Evolutionary conservation across 495 filamentous ascomycete genomes (phyloP), one percentile per base, ranked within the genome.

Genomic region (Baudoinia panamericana): DNA sequence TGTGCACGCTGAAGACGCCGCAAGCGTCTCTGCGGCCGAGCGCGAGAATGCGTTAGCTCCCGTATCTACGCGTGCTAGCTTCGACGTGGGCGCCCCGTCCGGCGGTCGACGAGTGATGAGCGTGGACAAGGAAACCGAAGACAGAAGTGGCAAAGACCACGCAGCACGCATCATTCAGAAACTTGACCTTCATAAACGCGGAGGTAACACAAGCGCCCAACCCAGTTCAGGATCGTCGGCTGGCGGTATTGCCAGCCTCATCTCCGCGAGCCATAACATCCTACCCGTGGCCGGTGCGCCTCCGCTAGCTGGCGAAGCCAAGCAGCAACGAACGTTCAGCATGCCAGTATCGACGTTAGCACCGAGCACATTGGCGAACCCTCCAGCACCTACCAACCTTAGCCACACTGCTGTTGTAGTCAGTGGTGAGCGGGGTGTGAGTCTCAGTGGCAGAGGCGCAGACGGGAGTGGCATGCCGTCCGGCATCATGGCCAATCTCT

Each of bases 111-210:
- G 72, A 22, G 58, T 64, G 6, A 69, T 67, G 19, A 63, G 56
- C 8, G 29, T 61, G 13, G 75, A 77, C 31, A 35, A 63, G 63
- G 72, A 80, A 18, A 28, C 25, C 32, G 70, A 73, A 43, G 72
- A 82, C 60, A n/a, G n/a, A n/a, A 64, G 68, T 53, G 61, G 73
- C 56, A 66, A 79, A 36, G 84, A 88, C 39, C 84, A 87, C 56
- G 78, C 83, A 4, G 76, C 84, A 15, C 75, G 85, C 40, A 81
- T 95, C 45, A 94, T 93, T 51, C 81, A 90, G 55, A 94, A 86
- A 57, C 67, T 94, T 39, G 90, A 94, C 61, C 66, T 94, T 27
- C 84, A 90, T 57, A 78, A 86, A 45, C 87, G 86, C 45, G n/a
- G n/a, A n/a, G n/a, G n/a, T n/a, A n/a, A n/a, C n/a, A n/a, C n/a